Base-by-base conservation (phyloP, 2,329 filamentous ascomycete species). In the Diaporthe vaccinii region DNA sequence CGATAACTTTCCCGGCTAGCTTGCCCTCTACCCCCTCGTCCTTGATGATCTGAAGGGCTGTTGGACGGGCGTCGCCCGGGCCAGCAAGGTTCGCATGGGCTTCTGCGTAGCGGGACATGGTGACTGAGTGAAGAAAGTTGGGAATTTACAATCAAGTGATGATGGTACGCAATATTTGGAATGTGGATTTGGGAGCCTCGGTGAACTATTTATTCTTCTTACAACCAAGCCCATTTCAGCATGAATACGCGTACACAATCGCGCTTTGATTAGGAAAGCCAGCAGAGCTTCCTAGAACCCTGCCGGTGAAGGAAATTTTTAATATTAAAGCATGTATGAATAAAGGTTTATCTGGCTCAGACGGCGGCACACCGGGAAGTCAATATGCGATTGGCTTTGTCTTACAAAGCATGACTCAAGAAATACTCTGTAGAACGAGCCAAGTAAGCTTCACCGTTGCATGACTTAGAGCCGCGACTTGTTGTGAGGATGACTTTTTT, bases 11-110 rank as follows among this genome's bases (percentile, higher is more conserved):
- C 9, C 44, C 44, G 17, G 5, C 28, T 12, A 49, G 44, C 20
- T 46, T 67, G 28, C 44, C 44, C 41, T 67, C 61, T 14, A 4
- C 41, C 1, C 41, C 41, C 6, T 67, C 61, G 20, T 67, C 61
- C 20, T 67, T 34, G 61, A 67, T 34, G 44, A 67, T 34, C 61
- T 67, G 61, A 31, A 67, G 44, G 28, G 61, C 61, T 2, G 61
- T 67, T 14, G 61, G 61, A 6, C 61, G 61, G 20, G 41, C 61
- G 28, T 67, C 61, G 20, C 61, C 61, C 5, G 61, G 61, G 44
- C 61, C 61, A 12, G 39, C 6, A 31, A 31, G 4, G 25, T 65
- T 49, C 9, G 25, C 25, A 22, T 65, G 61, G 61, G 61, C 61
- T 22, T 46, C 61, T n/a, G 41, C 61, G 61, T 65, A 65, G 25